phyloP scores from a whole-genome alignment of 2,329 filamentous ascomycete species.

The Clonostachys rosea region DNA sequence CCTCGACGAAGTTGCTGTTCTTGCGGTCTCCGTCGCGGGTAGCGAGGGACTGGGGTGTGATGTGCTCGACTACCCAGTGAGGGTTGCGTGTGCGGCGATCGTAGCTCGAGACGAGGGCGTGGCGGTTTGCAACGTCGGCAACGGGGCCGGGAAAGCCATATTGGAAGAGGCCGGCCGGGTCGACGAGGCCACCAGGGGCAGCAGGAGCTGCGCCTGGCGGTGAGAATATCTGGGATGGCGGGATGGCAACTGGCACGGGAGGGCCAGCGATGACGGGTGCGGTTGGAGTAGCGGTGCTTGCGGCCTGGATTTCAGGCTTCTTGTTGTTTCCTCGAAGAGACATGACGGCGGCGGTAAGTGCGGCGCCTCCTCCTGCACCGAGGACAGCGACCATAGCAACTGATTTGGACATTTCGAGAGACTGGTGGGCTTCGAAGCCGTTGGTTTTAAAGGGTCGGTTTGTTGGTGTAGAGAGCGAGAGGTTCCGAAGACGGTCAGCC shows the following conservation, averaged over 20 bases:
- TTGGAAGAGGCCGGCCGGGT: constrained; percentile 73
- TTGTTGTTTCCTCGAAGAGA: constrained; percentile 49
- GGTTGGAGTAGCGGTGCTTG: constrained; percentile 17
- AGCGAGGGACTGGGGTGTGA: constrained; percentile 80
- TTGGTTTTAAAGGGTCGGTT: neutral
- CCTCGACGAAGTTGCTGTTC: constrained; percentile 79
- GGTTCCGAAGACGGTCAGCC: neutral
- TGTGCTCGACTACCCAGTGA: constrained; percentile 93
- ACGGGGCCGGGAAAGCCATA: constrained; percentile 92
- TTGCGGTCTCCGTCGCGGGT: constrained; percentile 75
- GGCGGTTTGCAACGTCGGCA: constrained; percentile 72
- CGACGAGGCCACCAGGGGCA: constrained; percentile 44
- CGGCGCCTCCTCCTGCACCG: constrained; percentile 72
- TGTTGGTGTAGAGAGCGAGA: neutral
- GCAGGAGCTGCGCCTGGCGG: constrained; percentile 19
- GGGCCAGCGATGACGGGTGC: constrained; percentile 17
- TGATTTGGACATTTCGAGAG: constrained; percentile 66
- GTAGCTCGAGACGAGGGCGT: constrained; percentile 79
- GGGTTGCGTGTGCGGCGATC: constrained; percentile 90
- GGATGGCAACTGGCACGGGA: constrained; percentile 32
- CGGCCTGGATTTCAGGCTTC: constrained; percentile 23
- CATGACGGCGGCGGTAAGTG: constrained; percentile 66
- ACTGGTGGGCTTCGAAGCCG: neutral
- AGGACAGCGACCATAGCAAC: constrained; percentile 71
- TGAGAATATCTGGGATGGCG: constrained; percentile 53